These are phyloP conservation scores for Xylaria sp. DNA, from an alignment of 2,329 filamentous ascomycete genomes.

Conservation along the genomic window DNA sequence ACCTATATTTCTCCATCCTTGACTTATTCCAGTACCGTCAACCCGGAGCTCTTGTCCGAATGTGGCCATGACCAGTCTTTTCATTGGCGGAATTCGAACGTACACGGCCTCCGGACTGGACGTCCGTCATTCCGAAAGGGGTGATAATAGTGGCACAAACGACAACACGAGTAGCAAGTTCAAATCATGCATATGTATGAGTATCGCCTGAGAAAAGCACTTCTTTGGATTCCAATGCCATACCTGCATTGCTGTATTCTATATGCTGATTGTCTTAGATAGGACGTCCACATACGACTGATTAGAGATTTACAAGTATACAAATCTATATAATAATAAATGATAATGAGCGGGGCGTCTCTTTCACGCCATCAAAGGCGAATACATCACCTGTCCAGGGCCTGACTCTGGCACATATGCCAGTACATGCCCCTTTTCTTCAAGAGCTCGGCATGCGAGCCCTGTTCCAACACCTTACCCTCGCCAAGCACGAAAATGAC, in stretches of 20 bases:
- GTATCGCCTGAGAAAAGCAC: too few species aligned
- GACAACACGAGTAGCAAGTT: not conserved
- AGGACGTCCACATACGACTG: not conserved
- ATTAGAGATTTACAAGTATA: not conserved
- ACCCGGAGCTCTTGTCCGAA: conserved; percentile 2
- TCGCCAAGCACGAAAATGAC: conserved; percentile 74
- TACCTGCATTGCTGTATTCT: not conserved
- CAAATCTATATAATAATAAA: not conserved
- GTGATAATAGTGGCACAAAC: conserved; percentile 4
- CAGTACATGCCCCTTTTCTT: conserved; percentile 50
- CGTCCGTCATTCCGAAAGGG: conserved; percentile 9
- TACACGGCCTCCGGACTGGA: conserved; percentile 3
- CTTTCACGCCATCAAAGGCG: not conserved
- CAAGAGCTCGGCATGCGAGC: conserved; percentile 48
- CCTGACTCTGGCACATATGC: conserved; percentile 58
- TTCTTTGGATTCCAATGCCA: not conserved
- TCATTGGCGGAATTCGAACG: conserved; percentile 18
- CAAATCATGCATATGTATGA: not conserved
- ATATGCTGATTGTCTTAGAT: not conserved
- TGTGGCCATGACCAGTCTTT: not conserved
- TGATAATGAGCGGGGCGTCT: not conserved
- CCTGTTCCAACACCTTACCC: conserved; percentile 52
- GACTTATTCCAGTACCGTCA: not conserved
- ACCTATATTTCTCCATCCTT: not conserved
- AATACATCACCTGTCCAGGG: conserved; percentile 43